A percentile compares a stretch with the other conserved stretches of the same genome.
Evolutionary conservation across 2,329 filamentous ascomycete species (phyloP).

Genomic region (Golovinomyces cichoracearum): DNA sequence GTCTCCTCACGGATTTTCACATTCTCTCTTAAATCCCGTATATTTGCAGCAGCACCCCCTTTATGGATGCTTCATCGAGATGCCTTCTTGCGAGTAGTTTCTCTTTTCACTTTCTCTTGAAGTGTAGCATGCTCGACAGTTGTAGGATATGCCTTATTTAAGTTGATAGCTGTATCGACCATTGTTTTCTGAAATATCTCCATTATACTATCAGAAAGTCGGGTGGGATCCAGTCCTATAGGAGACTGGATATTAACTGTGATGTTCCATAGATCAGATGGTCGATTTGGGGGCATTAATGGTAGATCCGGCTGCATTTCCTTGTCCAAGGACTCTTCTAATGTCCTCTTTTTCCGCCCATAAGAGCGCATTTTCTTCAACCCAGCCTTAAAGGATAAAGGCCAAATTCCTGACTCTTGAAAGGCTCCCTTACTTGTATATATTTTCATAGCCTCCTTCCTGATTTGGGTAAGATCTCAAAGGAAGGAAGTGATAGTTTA

Average conservation of each 20-base stretch:
- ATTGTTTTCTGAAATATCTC: not conserved
- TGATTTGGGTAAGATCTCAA: not conserved
- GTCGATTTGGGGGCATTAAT: not conserved
- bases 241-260: not conserved
- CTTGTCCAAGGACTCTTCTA: no score
- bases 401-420: slow-evolving; percentile 1
- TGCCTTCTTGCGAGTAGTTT: not conserved
- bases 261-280: not conserved
- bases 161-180: not conserved
- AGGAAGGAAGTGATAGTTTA: slow-evolving; percentile 1
- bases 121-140: not conserved
- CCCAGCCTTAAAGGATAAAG: no score
- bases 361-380: no score
- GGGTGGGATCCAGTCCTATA: not conserved
- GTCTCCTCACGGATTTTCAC: no score
- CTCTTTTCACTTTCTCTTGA: not conserved
- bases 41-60: no score
- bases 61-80: no score
- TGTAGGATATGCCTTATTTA: not conserved
- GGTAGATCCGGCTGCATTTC: no score
- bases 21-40: no score
- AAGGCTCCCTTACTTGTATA: slow-evolving; percentile 2
- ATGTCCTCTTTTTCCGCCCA: no score
- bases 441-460: not conserved
- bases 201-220: not conserved